A percentile compares a stretch with the other conserved stretches of the same genome.
phyloP scores from a whole-genome alignment of 208 protist genomes.

The Leishmania tropica region DNA sequence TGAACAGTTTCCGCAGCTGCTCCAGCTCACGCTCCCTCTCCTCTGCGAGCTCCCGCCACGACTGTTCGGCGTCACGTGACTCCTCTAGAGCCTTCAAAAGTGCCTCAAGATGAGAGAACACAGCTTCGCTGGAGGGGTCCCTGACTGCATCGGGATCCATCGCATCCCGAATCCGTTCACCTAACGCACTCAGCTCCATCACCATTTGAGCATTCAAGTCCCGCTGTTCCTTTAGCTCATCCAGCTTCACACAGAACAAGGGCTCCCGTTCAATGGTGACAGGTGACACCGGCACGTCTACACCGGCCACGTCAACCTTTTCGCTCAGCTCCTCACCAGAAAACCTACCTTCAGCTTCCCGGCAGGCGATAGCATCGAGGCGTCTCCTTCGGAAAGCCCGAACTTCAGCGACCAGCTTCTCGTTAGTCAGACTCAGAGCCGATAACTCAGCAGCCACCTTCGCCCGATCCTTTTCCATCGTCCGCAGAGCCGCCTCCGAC shows the following conservation, averaged over 20 bases:
- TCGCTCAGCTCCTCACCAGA: neutral
- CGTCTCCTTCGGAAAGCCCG: conserved; percentile 14
- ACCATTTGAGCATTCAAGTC: conserved; percentile 26
- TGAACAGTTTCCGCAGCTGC: conserved; percentile 21
- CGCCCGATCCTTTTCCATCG: too few relatives aligned
- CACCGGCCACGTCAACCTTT: fast-evolving
- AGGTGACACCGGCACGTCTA: conserved; percentile 2
- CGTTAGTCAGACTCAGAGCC: conserved; percentile 24
- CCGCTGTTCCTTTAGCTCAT: conserved; percentile 38
- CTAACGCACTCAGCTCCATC: conserved; percentile 23
- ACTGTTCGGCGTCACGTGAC: conserved; percentile 14
- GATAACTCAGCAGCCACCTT: conserved; percentile 20
- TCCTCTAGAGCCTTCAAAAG: conserved; percentile 37
- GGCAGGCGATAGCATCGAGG: conserved; percentile 16
- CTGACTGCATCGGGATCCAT: conserved; percentile 6
- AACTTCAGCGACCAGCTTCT: neutral
- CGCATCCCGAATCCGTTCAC: conserved; percentile 28
- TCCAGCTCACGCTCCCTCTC: conserved; percentile 25
- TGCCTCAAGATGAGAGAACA: conserved; percentile 38
- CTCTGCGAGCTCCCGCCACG: conserved; percentile 6
- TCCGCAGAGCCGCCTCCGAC: neutral
- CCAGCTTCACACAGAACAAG: conserved; percentile 35
- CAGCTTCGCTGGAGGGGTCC: conserved; percentile 9
- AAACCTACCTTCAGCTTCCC: conserved; percentile 15
- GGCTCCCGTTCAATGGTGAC: conserved; percentile 22